Base-by-base conservation (phyloP, 768 basidiomycete species). In the Boletus fagicola region DNA sequence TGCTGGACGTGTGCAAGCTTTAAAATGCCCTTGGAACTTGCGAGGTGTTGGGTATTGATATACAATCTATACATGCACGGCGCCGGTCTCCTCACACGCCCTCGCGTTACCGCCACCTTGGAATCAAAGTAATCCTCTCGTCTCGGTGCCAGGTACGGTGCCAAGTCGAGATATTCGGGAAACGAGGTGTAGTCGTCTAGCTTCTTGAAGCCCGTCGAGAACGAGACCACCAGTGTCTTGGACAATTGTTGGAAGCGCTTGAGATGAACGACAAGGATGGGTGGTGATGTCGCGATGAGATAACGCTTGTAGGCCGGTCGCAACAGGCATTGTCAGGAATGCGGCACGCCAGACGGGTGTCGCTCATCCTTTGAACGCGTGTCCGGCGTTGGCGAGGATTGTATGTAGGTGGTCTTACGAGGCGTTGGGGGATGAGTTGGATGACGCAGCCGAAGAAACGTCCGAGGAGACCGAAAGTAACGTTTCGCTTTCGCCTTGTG, bases 131-230 rank as follows among this genome's bases (percentile, higher is more conserved):
- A 87, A 56, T 90, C 85, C 65, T 87, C 89, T 64, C 81, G 85
- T 66, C 77, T 80, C 2, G 95, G 95, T 3, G 93, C 90, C 5
- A 97, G 76, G 74, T 89, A 98, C 15, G 94, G 94, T 18, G 80
- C 81, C 48, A 98, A 66, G 68, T 98, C 92, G 26, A 98, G 78
- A 57, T 79, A 77, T 69, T 94, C 90, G 0, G 95, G 95, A 74
- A 97, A 98, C 45, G 90, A 81, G 26, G 97, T 84, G 61, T 84
- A 94, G 66, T 96, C 93, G 62, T 98, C 95, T 53, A 96, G 74
- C 75, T 95, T 95, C 78, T 91, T 92, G 72, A 89, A 89, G 20
- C 85, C 84, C 46, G 81, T 81, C 39, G 86, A 82, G 64, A 87
- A 84, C 18, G 84, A 83, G 56, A 86, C 73, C 55, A 83, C 72